Evolutionary conservation across 2,329 filamentous ascomycete genomes (phyloP), one percentile per base, ranked within the genome.

Genomic region (Neofusicoccum umdonicola): DNA sequence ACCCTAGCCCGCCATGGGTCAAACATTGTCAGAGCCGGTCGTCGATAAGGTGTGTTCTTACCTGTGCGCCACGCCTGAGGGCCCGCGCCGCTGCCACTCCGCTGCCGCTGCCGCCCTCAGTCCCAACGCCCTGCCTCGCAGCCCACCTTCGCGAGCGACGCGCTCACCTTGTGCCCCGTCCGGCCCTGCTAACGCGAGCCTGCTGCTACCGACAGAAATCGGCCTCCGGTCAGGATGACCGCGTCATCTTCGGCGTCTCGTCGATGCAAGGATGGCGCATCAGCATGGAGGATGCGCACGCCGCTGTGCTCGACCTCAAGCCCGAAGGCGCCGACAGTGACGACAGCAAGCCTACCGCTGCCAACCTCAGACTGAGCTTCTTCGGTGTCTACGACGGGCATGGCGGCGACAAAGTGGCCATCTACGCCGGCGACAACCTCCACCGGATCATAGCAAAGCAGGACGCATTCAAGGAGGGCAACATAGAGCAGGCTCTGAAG

Each of bases 221-320:
- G 74, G 89, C 90, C 78, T 88, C 88, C 77, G 93, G 93, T 80
- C 89, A 92, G 82, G 93, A 98, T 91, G 93, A 96, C 70, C 89
- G 92, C 77, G 88, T 97, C 77, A 81, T 95, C 77, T 99, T 91
- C 80, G 95, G 95, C 76, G 88, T 98, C 70, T 99, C 95, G 70
- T 93, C 93, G 80, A 99, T 99, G 95, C 95, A 99, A 82, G 95
- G 95, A 84, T 99, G 95, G 95, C 91, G 95, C 82, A 98, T 99
- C 82, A 97, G 92, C 84, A 99, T 99, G 95, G 95, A 99, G 80
- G 95, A 99, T 78, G 89, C 95, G 68, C 95, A 99, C 82, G 92
- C 91, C 67, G 87, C 91, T 64, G 83, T 98, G 61, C 90, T 99
- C 76, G 92, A 98, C 79, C 87, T 98, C 70, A 87, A 95, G 74